Base-by-base conservation (phyloP, 768 basidiomycete genomes). In the Cantharellus cinnabarinus region DNA sequence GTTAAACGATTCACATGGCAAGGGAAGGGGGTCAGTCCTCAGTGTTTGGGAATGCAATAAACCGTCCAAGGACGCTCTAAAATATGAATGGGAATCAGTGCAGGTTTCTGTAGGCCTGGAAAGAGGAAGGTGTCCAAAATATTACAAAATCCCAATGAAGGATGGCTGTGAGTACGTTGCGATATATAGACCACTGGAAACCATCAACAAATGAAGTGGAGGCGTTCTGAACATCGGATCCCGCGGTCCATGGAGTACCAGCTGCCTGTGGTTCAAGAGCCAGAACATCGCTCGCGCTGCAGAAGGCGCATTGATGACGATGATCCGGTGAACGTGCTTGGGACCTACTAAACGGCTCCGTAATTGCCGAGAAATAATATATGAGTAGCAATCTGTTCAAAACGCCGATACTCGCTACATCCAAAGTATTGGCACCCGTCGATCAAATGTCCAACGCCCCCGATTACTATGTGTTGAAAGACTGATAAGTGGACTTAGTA, bases 141-240 rank as follows among this genome's bases (percentile, higher is more conserved):
- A 81, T 65, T 60, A 83, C 82, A 65, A 82, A 79, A 64, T 86
- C 83, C 81, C 81, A 86, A 65, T 83, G 82, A 52, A 80, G 65
- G 15, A 78, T 74, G 2, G 73, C 69, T 1, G 82, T 82, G 37
- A 74, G 56, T 5, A 71, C 67, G 64, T 85, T 84, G 7, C 71
- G 70, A 64, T 76, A 81, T 37, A 83, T 78, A 81, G 84, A 83
- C 83, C 83, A 86, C 51, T 71, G 70, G 61, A 79, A 72, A 0
- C 78, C 83, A 39, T 77, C 72, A 60, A 83, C 73, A 3, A 82
- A 68, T 7, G 73, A 76, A 4, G 73, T 75, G 55, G 84, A 75
- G 0, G 81, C 80, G 37, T 42, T 64, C 59, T 62, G 73, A 70
- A 5, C 75, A 59, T 39, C 56, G 3, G 68, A 58, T 7, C 67